Base-by-base conservation (phyloP, 441 rosid species). In the Populus hybrid region DNA sequence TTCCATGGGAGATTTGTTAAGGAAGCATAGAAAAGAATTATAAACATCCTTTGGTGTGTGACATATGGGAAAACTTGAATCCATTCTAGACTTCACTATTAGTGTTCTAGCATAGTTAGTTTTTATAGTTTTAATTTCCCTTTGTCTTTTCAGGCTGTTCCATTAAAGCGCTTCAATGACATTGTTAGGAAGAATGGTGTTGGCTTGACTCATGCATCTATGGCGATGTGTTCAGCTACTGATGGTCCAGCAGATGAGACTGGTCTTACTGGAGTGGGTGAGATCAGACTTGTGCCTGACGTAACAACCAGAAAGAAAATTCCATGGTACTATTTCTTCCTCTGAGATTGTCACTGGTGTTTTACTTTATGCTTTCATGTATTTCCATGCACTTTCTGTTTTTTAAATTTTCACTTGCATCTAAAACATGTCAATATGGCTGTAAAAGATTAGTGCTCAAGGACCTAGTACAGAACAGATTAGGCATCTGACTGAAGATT, bases 231-330 rank as follows among this genome's bases (percentile, higher is more conserved):
- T 76, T 96, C 98, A 76, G 77, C 70, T 84, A 38, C 82, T 79
- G 99, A 94, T 90, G 87, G 86, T 78, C 96, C 97, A 30, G 94
- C 97, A 65, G 92, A 82, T 71, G 97, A 80, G 71, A 89, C 92
- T 76, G 87, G 89, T 72, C 85, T 96, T 73, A 88, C 91, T 1
- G 94, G 88, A 75, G 87, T 87, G 67, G 98, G 98, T 73, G 99
- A 96, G 91, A 86, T 92, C 80, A 91, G 98, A 84, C 71, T 94
- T 77, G 86, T 96, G 75, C 98, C 98, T 76, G 98, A 94, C 88
- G 82, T 91, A 79, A 86, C 89, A 53, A 92, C 98, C 28, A 89
- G 79, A 81, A 76, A 70, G 82, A 80, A 79, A 82, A 87, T 94
- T 80, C 98, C 98, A 74, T 94, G 98, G 99, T 96, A 91, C 75